Evolutionary conservation across 768 basidiomycete genomes (phyloP).

Genomic region (Collybiopsis luxurians): DNA sequence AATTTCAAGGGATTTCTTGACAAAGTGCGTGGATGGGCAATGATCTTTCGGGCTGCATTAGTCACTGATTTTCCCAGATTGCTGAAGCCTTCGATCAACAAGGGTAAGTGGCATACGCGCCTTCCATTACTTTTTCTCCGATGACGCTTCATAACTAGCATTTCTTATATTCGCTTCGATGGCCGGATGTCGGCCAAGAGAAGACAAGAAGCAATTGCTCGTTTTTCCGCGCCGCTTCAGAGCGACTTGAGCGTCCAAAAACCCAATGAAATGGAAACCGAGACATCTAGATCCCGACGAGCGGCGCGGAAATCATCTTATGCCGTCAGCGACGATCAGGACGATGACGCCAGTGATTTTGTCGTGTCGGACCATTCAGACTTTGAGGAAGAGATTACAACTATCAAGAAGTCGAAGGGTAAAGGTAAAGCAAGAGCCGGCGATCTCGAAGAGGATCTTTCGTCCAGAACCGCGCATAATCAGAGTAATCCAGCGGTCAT

Average conservation of each 20-base stretch:
- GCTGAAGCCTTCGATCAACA: constrained; percentile 63
- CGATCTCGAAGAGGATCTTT: constrained; percentile 2
- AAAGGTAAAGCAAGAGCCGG: constrained; percentile 32
- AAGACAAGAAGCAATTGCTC: constrained; percentile 73
- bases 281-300: background rate
- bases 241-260: background rate
- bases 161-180: constrained; percentile 79
- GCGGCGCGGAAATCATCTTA: constrained; percentile 1
- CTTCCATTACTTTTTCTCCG: background rate
- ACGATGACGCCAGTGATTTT: constrained; percentile 33
- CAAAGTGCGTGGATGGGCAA: background rate
- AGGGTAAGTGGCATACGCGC: constrained; percentile 36
- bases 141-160: constrained; percentile 34
- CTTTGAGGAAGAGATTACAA: constrained; percentile 21
- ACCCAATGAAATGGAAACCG: background rate
- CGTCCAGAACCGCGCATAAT: background rate
- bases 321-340: background rate
- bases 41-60: background rate
- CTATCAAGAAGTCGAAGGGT: constrained; percentile 32
- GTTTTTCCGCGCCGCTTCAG: constrained; percentile 67
- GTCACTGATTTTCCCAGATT: constrained; percentile 44
- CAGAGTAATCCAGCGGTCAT: constrained; percentile 69
- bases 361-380: constrained; percentile 24
- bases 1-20: constrained; percentile 2
- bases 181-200: constrained; percentile 81